These are phyloP conservation scores for Dipteronia sinensis DNA, from an alignment of 345 rosid genomes.

Conservation along the genomic window DNA sequence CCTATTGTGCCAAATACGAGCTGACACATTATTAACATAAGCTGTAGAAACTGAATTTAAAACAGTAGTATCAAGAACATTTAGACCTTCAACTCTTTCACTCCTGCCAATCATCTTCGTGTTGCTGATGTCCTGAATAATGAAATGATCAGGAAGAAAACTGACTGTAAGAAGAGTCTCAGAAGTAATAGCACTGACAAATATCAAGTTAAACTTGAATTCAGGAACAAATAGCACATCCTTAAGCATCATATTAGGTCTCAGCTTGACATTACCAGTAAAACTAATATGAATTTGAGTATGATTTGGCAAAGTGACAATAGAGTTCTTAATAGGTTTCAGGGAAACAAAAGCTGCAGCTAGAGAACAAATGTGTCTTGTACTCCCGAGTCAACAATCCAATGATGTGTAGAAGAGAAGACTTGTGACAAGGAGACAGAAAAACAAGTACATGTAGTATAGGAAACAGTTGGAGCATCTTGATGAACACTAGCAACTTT, in stretches of 20 bases:
- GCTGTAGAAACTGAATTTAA: background rate
- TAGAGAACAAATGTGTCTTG: background rate
- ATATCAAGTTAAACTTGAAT: background rate
- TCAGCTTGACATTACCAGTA: background rate
- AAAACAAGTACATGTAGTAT: background rate
- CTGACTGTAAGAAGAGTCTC: background rate
- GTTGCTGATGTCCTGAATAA: background rate
- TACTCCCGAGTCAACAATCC: background rate
- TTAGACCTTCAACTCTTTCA: background rate
- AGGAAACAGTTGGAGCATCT: background rate
- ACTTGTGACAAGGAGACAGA: background rate
- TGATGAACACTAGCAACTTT: background rate
- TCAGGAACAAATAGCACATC: background rate
- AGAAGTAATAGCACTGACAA: background rate
- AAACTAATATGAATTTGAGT: background rate
- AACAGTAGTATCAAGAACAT: background rate
- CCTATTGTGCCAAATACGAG: background rate
- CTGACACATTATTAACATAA: background rate
- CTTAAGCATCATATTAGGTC: too few relatives aligned
- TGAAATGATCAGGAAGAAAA: background rate
- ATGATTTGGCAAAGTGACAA: background rate
- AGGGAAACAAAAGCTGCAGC: background rate
- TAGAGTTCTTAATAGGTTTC: background rate
- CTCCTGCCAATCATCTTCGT: background rate
- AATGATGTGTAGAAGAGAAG: background rate